Base-by-base conservation (phyloP, 164 flowering plant species). In the Tetrastigma voinierianum region DNA sequence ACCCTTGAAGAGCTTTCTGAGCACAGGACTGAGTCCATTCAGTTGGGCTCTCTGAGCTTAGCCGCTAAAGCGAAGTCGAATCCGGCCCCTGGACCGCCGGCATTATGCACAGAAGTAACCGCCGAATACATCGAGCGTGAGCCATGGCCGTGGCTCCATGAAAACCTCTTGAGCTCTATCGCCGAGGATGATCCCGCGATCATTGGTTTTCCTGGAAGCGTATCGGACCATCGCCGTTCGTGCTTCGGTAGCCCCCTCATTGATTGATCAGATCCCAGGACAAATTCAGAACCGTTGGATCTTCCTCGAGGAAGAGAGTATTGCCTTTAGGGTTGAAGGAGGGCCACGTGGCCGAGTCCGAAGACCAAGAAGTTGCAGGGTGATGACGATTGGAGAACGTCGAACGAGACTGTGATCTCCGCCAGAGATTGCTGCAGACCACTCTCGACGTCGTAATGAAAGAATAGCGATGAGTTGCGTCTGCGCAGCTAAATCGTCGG, bases 1-100 rank as follows among this genome's bases (percentile, higher is more conserved):
- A 76, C 13, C 99, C 97, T 14, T 76, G 84, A 3, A 96, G 90
- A 17, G 98, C 99, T 56, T 81, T 90, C 8, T 90, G 96, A 10
- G 98, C 96, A 8, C 97, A 87, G 58, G 98, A 90, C 25, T 88
- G 84, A 56, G 87, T 87, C 66, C 99, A 88, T 61, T 96, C 93
- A 96, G 87, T 79, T 84, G 90, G 0, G 98, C 98, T 18, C 85
- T 77, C 64, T 90, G 81, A 6, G 94, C 91, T 98, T 76, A 57
- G 98, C 96, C 5, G 84, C 94, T 57, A 90, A 60, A 62, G 93
- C 89, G 11, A 86, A 76, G n/a, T 88, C 94, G 40, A 74, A 53
- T 9, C 75, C 86, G 7, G 51, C 21, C 12, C 68, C 68, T 2
- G 45, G 70, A 2, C 58, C 77, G 9, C 17, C 71, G 9, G 61